Percentiles rank a stretch among this genome's conserved stretches.
Evolutionary conservation across 495 filamentous ascomycete genomes (phyloP).

Genomic region (Hypoxylon trugodes): DNA sequence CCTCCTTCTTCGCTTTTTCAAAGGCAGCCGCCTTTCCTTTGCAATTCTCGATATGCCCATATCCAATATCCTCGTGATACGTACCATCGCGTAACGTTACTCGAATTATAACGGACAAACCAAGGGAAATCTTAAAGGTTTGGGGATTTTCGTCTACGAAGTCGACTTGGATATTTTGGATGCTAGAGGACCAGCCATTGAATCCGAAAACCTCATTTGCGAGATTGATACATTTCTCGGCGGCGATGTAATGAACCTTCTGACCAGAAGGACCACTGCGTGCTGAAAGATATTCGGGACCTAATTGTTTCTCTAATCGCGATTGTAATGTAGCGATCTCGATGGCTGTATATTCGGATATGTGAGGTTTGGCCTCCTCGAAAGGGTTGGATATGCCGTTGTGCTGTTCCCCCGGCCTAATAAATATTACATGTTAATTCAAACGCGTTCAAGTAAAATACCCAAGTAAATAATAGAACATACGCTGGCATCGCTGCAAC

Average conservation of each 20-base stretch:
- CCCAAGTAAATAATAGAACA: constrained; percentile 28
- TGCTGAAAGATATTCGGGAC: constrained; percentile 92
- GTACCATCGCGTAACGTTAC: constrained; percentile 92
- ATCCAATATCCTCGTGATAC: constrained; percentile 95
- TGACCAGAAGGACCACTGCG: constrained; percentile 80
- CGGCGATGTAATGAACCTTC: constrained; percentile 89
- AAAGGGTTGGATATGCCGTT: constrained; percentile 72
- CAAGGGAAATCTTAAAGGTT: constrained; percentile 76
- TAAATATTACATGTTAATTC: constrained; percentile 23
- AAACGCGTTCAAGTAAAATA: constrained; percentile 6
- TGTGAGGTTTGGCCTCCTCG: constrained; percentile 69
- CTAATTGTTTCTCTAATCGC: constrained; percentile 90
- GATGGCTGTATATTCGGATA: constrained; percentile 83
- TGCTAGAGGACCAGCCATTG: constrained; percentile 95
- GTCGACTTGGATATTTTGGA: constrained; percentile 89
- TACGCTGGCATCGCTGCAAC: constrained; percentile 54
- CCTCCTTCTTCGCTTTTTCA: constrained; percentile 98
- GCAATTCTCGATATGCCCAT: constrained; percentile 93
- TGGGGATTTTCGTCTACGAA: constrained; percentile 72
- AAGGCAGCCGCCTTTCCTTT: constrained; percentile 94
- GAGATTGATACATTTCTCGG: constrained; percentile 92
- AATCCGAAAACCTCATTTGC: constrained; percentile 99
- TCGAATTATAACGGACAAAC: constrained; percentile 85
- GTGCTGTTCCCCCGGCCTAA: constrained; percentile 85
- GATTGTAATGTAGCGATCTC: constrained; percentile 90